Evolutionary conservation across 2,329 filamentous ascomycete species (phyloP), one percentile per base, ranked within the genome.

Genomic region (Rhynchosporium graminicola): DNA sequence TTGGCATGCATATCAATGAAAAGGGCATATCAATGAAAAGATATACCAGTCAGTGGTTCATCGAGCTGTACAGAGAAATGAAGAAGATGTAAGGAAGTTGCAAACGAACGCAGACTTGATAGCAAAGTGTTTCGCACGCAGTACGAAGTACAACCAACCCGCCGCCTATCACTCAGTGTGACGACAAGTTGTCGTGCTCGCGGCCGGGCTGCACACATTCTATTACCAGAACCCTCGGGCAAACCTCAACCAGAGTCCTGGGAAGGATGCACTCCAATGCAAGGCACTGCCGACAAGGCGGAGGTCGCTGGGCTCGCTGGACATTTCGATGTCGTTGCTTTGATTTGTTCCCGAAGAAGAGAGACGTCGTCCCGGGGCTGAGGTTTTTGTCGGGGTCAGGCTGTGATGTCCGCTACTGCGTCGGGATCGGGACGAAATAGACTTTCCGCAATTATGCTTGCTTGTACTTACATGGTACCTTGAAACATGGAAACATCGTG

Each of bases 121-220:
- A 51, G 38, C 12, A 33, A 52, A 38, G 12, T n/a, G 31, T n/a
- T 20, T 13, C 38, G 48, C 48, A 52, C 38, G 48, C 48, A 52
- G 29, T 2, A 15, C 12, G 20, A 20, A 20, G 20, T 20, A 20
- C 20, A 20, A 20, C 20, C 20, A 20, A 20, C 20, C 1, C 1
- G 20, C 20, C 20, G 20, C 20, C 20, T 20, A 20, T 20, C 48
- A 51, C 15, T 29, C 28, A 48, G 28, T 52, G 31, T 38, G 31
- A 38, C 26, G 31, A 52, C n/a, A 33, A 33, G 7, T 50, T 28
- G 36, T 52, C 20, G 20, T 52, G 13, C 15, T 52, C 26, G 20
- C 31, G 7, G 31, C 6, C 48, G 13, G 48, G 48, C 42, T 43
- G 42, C 13, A n/a, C 42, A n/a, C 12, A 20, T n/a, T 5, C 15